phyloP scores from a whole-genome alignment of 139 green algal genomes.

The Zygnema cylindricum region DNA sequence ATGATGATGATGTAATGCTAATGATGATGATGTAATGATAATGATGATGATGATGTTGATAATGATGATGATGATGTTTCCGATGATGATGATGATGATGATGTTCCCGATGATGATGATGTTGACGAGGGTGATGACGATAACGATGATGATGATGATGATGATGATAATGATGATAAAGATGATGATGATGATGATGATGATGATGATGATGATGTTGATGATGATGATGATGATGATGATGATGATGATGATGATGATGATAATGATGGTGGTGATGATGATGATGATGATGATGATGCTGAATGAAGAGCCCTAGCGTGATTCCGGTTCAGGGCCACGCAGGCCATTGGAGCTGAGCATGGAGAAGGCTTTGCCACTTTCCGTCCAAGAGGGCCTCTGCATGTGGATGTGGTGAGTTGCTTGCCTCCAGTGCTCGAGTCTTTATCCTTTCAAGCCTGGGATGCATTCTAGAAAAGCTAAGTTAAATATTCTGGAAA shows the following conservation, averaged over 20 bases:
- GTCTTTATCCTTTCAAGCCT: too few relatives aligned
- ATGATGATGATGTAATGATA: neutral
- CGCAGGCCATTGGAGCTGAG: constrained; percentile 54
- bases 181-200: neutral
- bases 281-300: constrained; percentile 13
- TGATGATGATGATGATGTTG: neutral
- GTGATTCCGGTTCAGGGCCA: constrained; percentile 4
- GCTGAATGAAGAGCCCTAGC: neutral
- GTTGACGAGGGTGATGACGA: constrained; percentile 1
- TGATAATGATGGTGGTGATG: constrained; percentile 7
- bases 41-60: neutral
- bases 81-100: constrained; percentile 3
- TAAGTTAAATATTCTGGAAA: too few relatives aligned
- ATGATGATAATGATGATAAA: too few relatives aligned
- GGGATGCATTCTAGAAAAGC: too few relatives aligned
- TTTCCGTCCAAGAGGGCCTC: constrained; percentile 42
- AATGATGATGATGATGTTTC: neutral
- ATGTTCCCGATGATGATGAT: neutral
- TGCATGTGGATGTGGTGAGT: constrained; percentile 58
- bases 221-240: neutral
- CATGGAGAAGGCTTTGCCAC: constrained; percentile 53
- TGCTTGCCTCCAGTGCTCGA: too few relatives aligned
- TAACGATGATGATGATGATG: neutral
- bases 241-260: constrained; percentile 10
- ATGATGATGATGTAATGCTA: neutral